phyloP scores from a whole-genome alignment of 2,329 filamentous ascomycete species.

The Neurospora sp. region DNA sequence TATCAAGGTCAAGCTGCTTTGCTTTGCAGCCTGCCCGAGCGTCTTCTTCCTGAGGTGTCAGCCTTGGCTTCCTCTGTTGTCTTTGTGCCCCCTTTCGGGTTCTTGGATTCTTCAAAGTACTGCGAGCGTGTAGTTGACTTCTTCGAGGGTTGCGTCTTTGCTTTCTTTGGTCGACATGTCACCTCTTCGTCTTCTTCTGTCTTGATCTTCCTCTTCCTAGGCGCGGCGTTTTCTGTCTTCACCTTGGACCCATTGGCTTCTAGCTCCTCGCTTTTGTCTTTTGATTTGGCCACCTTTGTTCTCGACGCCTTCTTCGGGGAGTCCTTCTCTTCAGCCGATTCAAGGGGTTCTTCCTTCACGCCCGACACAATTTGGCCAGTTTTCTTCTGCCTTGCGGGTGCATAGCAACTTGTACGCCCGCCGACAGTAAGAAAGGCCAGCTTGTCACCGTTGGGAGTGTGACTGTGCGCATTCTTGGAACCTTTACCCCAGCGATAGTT shows the following conservation, averaged over 20 bases:
- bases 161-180: conserved; percentile 6
- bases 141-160: conserved; percentile 4
- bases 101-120: background rate
- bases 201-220: conserved; percentile 3
- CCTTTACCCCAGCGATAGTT: conserved; percentile 84
- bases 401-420: conserved; percentile 82
- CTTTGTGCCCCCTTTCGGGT: background rate
- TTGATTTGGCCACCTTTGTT: conserved; percentile 12
- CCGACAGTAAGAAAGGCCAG: conserved; percentile 83
- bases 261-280: conserved; percentile 8
- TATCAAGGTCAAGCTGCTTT: conserved; percentile 5
- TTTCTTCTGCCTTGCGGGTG: conserved; percentile 81
- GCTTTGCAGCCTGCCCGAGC: conserved; percentile 19
- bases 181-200: conserved; percentile 2
- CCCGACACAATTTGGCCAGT: conserved; percentile 32
- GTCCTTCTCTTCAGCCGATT: conserved; percentile 20
- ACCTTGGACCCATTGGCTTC: conserved; percentile 4
- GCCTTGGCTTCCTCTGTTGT: background rate
- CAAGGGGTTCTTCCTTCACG: conserved; percentile 33
- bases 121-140: background rate
- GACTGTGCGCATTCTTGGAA: conserved; percentile 57
- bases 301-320: conserved; percentile 19
- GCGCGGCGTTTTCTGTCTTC: conserved; percentile 2
- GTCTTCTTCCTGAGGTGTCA: conserved; percentile 11
- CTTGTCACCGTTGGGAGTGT: conserved; percentile 74